Conservation (phyloP, 352 stramenopile species). For the Achlya hypogyna region DNA sequence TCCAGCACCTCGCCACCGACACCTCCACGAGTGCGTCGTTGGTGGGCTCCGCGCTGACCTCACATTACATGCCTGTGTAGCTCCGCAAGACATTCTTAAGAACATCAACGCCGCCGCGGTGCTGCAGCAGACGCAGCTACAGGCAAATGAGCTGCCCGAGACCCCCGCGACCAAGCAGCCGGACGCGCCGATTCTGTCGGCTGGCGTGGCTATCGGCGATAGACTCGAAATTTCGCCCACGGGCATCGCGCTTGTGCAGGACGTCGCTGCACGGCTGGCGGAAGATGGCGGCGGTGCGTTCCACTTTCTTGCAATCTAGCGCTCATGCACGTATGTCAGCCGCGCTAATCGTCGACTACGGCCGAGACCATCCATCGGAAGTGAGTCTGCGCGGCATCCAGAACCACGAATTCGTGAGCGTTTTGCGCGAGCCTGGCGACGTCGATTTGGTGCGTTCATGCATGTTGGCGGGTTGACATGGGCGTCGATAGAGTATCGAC, state of each 20-base stretch:
- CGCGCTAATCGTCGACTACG: constrained; percentile 94
- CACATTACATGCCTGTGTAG: not conserved
- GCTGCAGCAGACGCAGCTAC: constrained; percentile 16
- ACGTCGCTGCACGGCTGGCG: constrained; percentile 84
- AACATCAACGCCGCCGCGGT: constrained; percentile 8
- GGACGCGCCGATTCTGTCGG: constrained; percentile 36
- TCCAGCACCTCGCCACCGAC: constrained; percentile 6
- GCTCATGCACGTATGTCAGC: constrained; percentile 19
- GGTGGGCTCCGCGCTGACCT: not conserved
- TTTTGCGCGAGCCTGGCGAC: constrained; percentile 85
- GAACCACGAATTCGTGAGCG: constrained; percentile 90
- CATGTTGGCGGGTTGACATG: not conserved
- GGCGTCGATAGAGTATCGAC: constrained; percentile 61
- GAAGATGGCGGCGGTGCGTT: constrained; percentile 53
- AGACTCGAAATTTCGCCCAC: constrained; percentile 92
- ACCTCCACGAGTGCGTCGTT: not conserved
- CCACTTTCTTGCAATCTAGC: not conserved
- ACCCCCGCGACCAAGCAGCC: constrained; percentile 29
- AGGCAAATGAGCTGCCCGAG: constrained; percentile 21
- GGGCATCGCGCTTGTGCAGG: constrained; percentile 85
- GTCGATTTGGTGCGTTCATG: constrained; percentile 76
- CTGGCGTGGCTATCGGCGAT: constrained; percentile 60
- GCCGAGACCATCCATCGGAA: constrained; percentile 80
- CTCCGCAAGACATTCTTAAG: constrained; percentile 11
- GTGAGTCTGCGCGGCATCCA: constrained; percentile 92